Conservation (phyloP, 805 yeast genomes). For the Schwanniomyces polymorphus region DNA sequence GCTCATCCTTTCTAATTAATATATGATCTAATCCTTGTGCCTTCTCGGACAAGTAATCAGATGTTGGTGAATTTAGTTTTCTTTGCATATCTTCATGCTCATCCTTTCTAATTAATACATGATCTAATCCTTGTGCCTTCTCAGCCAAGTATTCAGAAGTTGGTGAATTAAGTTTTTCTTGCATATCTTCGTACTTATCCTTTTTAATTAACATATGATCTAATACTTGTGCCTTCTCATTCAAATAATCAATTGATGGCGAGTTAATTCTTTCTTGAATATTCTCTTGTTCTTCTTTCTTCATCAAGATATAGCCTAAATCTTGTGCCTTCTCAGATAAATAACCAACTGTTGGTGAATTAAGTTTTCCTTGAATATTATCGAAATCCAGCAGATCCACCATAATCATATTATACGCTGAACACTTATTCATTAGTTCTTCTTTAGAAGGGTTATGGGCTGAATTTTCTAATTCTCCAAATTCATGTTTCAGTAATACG, state of each 20-base stretch:
- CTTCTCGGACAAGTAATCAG: slow-evolving; percentile 14
- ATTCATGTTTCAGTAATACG: slow-evolving; percentile 4
- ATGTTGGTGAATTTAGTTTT: slow-evolving; percentile 15
- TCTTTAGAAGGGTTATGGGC: slow-evolving; percentile 11
- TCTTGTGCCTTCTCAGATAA: slow-evolving; percentile 16
- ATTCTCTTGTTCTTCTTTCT: slow-evolving; percentile 8
- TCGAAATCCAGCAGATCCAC: not conserved
- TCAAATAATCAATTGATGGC: slow-evolving; percentile 24
- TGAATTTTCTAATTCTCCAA: slow-evolving; percentile 2
- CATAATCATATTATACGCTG: not conserved
- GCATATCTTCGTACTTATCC: slow-evolving; percentile 3
- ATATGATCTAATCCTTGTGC: slow-evolving; percentile 10
- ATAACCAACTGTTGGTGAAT: slow-evolving; percentile 9
- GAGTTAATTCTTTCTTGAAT: slow-evolving; percentile 12
- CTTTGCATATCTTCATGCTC: not conserved
- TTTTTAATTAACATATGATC: slow-evolving; percentile 2
- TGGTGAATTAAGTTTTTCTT: slow-evolving; percentile 15
- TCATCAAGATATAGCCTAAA: slow-evolving; percentile 21
- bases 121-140: slow-evolving; percentile 8
- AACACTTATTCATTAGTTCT: slow-evolving; percentile 2
- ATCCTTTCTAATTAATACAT: slow-evolving; percentile 9
- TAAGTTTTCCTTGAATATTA: slow-evolving; percentile 4
- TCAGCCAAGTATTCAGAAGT: slow-evolving; percentile 18
- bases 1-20: slow-evolving; percentile 9
- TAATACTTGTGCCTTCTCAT: slow-evolving; percentile 1